These are phyloP conservation scores for Heritiera littoralis DNA, from an alignment of 345 rosid genomes.

Conservation along the genomic window DNA sequence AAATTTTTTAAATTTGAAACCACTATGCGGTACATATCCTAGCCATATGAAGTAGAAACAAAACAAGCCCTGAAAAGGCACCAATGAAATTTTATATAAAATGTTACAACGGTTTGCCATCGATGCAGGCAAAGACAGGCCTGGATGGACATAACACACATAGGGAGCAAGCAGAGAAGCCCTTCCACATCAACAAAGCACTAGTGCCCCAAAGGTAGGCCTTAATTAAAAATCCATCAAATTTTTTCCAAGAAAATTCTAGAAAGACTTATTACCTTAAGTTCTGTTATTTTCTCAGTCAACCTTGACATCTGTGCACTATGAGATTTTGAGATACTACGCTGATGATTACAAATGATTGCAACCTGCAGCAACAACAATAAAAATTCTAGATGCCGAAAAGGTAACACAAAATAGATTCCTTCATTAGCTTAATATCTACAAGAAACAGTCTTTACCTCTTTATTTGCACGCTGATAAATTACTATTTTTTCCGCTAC, in stretches of 20 bases:
- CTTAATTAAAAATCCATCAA: neutral
- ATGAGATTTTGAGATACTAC: conserved; percentile 83
- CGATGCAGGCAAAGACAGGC: neutral
- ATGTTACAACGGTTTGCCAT: neutral
- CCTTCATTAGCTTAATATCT: neutral
- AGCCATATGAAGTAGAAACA: neutral
- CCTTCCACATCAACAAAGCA: neutral
- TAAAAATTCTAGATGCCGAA: conserved; percentile 20
- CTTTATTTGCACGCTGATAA: conserved; percentile 87
- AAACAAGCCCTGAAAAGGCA: neutral
- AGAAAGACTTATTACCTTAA: conserved; percentile 49
- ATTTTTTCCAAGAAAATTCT: neutral
- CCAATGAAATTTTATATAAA: neutral
- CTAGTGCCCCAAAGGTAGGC: neutral
- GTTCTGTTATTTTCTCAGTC: conserved; percentile 73
- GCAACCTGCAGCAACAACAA: conserved; percentile 69
- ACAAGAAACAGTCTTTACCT: conserved; percentile 48
- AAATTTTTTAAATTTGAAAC: neutral
- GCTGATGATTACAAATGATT: conserved; percentile 97
- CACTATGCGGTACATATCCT: neutral
- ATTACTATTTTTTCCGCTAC: conserved; percentile 65
- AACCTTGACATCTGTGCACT: conserved; percentile 74
- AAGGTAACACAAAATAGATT: neutral
- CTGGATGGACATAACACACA: neutral
- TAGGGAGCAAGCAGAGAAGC: neutral